Conservation (phyloP, 257 asterid species). For the Jacaranda copaia region DNA sequence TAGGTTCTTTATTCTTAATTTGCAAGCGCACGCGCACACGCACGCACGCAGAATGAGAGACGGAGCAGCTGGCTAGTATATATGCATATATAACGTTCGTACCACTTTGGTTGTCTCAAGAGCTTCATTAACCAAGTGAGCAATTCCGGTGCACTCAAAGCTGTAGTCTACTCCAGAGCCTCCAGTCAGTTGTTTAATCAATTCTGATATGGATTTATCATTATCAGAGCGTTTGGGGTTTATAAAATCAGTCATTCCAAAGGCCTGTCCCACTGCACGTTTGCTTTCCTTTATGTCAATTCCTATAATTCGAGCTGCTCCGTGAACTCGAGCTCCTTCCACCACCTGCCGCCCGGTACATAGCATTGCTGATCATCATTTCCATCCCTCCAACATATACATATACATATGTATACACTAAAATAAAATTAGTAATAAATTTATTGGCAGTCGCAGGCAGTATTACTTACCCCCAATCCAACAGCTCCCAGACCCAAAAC, state of each 20-base stretch:
- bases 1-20: not conserved
- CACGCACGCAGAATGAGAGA: too few relatives aligned
- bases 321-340: constrained; percentile 52
- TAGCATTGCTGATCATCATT: too few relatives aligned
- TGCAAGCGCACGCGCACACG: too few relatives aligned
- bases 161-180: constrained; percentile 56
- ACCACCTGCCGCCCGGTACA: constrained; percentile 30
- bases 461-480: constrained; percentile 49
- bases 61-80: too few relatives aligned
- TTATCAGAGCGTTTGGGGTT: constrained; percentile 37
- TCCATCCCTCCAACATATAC: too few relatives aligned
- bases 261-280: constrained; percentile 43
- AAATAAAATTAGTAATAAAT: too few relatives aligned
- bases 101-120: constrained; percentile 53
- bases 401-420: too few relatives aligned
- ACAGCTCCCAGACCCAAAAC: constrained; percentile 62
- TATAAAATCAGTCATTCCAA: constrained; percentile 59
- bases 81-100: not conserved
- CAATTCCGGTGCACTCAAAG: constrained; percentile 61
- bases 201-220: constrained; percentile 41
- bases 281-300: constrained; percentile 52
- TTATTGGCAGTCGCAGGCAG: too few relatives aligned
- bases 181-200: constrained; percentile 45
- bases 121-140: constrained; percentile 50
- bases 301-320: constrained; percentile 50